Base-by-base conservation (phyloP, 2,329 filamentous ascomycete genomes). In the Hypoxylon sp. region DNA sequence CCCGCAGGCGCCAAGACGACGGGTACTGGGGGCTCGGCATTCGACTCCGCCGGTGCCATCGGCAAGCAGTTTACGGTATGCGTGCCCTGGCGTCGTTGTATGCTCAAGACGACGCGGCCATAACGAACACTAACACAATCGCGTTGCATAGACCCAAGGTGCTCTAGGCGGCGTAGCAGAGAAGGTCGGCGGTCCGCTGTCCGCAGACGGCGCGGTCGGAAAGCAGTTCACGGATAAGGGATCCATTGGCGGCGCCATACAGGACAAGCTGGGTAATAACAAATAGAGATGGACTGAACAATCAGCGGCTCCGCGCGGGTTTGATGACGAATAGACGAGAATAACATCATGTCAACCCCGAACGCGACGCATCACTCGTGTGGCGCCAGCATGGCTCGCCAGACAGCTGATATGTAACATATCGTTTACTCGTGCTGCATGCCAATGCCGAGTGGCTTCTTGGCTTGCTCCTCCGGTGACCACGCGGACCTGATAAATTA, bases 41-140 rank as follows among this genome's bases (percentile, higher is more conserved):
- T 48, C 9, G 43, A 58, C 37, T 58, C 42, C 7, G 21, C 15
- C 18, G 55, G 55, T 13, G 37, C 42, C n/a, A 38, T 53, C 13
- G 48, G 55, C 27, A 53, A 58, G 37, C 27, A 58, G 17, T 53
- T 52, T 17, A 45, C 43, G n/a, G 42, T 45, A 58, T 3, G n/a
- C n/a, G 41, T 11, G 7, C 21, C 4, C 10, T 5, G 17, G 10
- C 17, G 17, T 17, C 20, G 9, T 4, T 11, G 8, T 13, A 9
- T 3, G 7, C 10, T 17, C n/a, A n/a, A n/a, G 3, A 38, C 7
- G 11, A 15, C 15, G 13, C 10, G 31, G 35, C 26, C n/a, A 18
- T 10, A 17, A n/a, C n/a, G n/a, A 3, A 18, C 17, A 31, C 29
- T 48, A 27, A 27, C 33, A 7, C 9, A 17, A 27, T 3, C 11